These are phyloP conservation scores for Nectriaceae sp. DNA, from an alignment of 2,329 filamentous ascomycete species.

Conservation along the genomic window DNA sequence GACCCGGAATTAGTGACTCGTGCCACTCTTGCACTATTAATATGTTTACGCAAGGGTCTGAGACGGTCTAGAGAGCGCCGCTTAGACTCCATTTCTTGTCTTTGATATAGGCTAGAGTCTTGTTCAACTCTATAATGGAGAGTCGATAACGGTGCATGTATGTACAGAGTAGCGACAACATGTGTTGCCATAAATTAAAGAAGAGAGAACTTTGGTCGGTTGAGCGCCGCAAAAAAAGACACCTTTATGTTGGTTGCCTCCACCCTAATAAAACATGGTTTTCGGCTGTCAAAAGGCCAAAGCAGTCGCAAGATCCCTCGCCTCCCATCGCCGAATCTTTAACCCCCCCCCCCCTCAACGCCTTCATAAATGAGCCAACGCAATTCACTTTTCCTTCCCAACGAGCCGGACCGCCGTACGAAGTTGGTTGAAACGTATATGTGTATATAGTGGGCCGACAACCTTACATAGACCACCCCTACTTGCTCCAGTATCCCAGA, in stretches of 20 bases:
- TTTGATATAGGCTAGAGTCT: background rate
- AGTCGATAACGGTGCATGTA: background rate
- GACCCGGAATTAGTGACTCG: background rate
- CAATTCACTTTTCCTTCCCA: conserved; percentile 19
- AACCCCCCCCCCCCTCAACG: conserved; percentile 15
- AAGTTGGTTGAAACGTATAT: background rate
- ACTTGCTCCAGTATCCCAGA: background rate
- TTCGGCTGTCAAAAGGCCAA: conserved; percentile 4
- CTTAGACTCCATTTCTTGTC: background rate
- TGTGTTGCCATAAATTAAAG: background rate
- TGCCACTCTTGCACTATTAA: background rate
- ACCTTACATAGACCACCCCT: no score
- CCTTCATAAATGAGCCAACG: conserved; percentile 21
- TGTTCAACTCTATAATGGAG: background rate
- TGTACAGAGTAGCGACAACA: background rate
- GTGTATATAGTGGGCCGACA: background rate
- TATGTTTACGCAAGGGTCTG: background rate
- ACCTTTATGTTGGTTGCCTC: conserved; percentile 9
- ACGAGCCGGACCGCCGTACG: conserved; percentile 4
- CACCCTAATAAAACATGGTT: conserved; percentile 16
- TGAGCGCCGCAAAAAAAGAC: conserved; percentile 27
- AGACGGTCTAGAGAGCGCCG: background rate
- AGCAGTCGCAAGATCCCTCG: conserved; percentile 6
- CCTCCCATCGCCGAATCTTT: background rate
- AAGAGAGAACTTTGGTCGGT: conserved; percentile 16